Percentiles rank a stretch among this genome's conserved stretches.
These are phyloP conservation scores for Alternaria incomplexa DNA, from an alignment of 2,329 filamentous ascomycete species.

Conservation along the genomic window DNA sequence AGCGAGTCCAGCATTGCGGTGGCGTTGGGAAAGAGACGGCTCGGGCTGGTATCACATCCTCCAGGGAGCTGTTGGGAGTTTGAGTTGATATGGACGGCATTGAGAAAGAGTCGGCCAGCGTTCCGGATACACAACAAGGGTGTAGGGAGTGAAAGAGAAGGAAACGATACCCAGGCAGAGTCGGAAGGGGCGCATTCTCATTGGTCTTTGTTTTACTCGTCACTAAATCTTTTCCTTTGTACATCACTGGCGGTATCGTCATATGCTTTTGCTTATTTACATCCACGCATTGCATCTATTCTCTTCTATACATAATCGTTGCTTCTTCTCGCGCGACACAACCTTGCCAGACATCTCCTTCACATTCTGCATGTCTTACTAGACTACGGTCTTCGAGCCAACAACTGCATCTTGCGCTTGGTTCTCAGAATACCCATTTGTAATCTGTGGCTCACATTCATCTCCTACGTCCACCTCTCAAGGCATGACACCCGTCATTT, in stretches of 20 bases:
- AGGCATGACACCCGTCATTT: not conserved
- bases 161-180: conserved; percentile 13
- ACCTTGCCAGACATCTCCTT: not conserved
- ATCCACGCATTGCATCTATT: conserved; percentile 3
- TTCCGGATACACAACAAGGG: conserved; percentile 5
- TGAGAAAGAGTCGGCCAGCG: conserved; percentile 11
- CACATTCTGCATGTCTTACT: not conserved
- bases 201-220: conserved; percentile 1
- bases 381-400: not conserved
- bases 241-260: conserved; percentile 4
- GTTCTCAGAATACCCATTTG: conserved; percentile 4
- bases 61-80: conserved; percentile 9
- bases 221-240: conserved; percentile 7
- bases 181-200: conserved; percentile 7
- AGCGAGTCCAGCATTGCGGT: conserved; percentile 17
- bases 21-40: conserved; percentile 30
- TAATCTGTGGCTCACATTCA: not conserved
- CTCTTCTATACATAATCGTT: conserved; percentile 1
- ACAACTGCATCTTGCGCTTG: not conserved
- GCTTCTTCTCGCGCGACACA: not conserved
- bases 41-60: conserved; percentile 22
- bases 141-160: conserved; percentile 10
- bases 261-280: not conserved
- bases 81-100: conserved; percentile 19
- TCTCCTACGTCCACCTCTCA: not conserved